Percentiles rank a stretch among this genome's conserved stretches.
phyloP scores from a whole-genome alignment of 164 flowering plant species.

The Tetrastigma voinierianum region DNA sequence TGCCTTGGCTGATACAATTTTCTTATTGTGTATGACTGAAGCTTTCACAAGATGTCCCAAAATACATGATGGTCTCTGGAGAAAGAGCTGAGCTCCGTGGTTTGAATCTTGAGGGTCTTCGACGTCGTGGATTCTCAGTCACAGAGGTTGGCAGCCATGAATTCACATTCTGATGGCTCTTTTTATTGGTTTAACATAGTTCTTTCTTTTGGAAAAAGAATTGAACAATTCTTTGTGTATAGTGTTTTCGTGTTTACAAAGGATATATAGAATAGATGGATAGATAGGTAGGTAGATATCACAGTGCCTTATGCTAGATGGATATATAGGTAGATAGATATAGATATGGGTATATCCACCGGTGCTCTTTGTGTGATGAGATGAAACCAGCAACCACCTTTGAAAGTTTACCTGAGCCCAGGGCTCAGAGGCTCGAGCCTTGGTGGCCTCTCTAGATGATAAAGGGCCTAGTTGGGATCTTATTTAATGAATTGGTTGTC shows the following conservation, averaged over 20 bases:
- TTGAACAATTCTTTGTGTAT: background rate
- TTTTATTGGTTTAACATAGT: background rate
- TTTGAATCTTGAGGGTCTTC: constrained; percentile 84
- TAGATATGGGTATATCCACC: too few species aligned
- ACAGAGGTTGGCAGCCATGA: constrained; percentile 56
- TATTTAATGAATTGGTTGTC: too few species aligned
- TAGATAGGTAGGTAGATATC: too few species aligned
- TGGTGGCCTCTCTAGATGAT: too few species aligned
- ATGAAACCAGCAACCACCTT: too few species aligned
- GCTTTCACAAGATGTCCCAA: constrained; percentile 95
- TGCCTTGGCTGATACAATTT: background rate
- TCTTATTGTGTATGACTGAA: constrained; percentile 14
- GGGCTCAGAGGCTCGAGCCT: too few species aligned
- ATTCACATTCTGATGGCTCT: background rate
- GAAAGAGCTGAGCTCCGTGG: constrained; percentile 95
- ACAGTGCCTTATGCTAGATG: background rate
- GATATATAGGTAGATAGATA: too few species aligned
- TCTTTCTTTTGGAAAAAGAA: background rate
- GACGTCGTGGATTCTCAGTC: constrained; percentile 69
- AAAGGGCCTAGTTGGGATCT: too few species aligned
- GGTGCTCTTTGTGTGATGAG: too few species aligned
- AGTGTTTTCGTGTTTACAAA: background rate
- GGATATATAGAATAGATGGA: background rate
- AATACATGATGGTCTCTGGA: constrained; percentile 84
- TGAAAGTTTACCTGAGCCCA: too few species aligned